Base-by-base conservation (phyloP, 176 grass and related monocot species). In the Lolium multiflorum region DNA sequence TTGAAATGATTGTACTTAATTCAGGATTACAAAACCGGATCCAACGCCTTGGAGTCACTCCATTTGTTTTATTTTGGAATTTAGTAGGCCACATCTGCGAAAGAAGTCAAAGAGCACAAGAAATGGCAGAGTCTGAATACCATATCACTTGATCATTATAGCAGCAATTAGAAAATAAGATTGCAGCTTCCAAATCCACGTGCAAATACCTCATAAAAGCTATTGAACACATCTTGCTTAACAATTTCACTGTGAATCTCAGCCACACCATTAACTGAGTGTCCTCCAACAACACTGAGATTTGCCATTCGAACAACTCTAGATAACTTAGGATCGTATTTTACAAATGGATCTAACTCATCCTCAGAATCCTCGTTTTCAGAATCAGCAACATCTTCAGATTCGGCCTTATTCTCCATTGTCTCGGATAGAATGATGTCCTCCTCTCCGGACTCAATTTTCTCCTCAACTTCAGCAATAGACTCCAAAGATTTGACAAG, bases 31-130 rank as follows among this genome's bases (percentile, higher is more conserved):
- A 99, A 93, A 99, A 99, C 46, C 71, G 66, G 50, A 99, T 97
- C 97, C 94, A 99, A n/a, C 94, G 94, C 79, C 97, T 94, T 50
- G 94, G 94, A 85, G 97, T 99, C 67, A 99, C 97, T 68, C 97
- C 97, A 87, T 99, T 99, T 88, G 97, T 99, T 90, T 97, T 97
- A 81, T 99, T 99, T 62, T 99, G 97, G 69, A 99, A 99, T 63
- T 94, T 99, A 52, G 85, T 73, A 83, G 94, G 94, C 92, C 97
- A 99, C 92, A 97, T 91, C 97, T 99, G 87, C 77, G 87, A 82
- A 79, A 70, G 71, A 80, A 71, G n/a, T n/a, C n/a, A n/a, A n/a
- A n/a, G n/a, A n/a, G n/a, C 14, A 82, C 15, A 63, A 58, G 9
- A 83, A 78, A 83, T 75, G 55, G 37, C 65, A 87, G 17, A 80